Conservation (phyloP, 495 filamentous ascomycete genomes). For the Tricharina praecox region DNA sequence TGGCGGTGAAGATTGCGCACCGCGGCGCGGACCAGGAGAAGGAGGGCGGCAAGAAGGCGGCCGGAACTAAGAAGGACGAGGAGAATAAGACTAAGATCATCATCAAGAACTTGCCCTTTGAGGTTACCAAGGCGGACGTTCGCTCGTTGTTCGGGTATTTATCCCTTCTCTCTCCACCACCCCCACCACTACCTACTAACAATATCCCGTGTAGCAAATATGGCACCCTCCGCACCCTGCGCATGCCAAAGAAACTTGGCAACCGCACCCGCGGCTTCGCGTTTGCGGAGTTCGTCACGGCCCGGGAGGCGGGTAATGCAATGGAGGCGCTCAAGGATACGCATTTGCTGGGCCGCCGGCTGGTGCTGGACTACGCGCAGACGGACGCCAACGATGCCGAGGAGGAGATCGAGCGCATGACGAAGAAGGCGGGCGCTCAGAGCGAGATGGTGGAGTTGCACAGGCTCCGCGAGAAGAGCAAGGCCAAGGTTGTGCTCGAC, state of each 20-base stretch:
- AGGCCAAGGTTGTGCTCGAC: constrained; percentile 33
- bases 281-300: constrained; percentile 88
- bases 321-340: constrained; percentile 81
- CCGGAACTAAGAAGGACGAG: constrained; percentile 33
- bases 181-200: neutral
- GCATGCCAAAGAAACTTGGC: constrained; percentile 89
- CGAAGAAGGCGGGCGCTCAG: constrained; percentile 79
- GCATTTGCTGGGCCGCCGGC: constrained; percentile 71
- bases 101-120: constrained; percentile 96
- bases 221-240: constrained; percentile 77
- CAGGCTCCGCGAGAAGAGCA: constrained; percentile 60
- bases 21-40: constrained; percentile 72
- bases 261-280: constrained; percentile 76
- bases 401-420: constrained; percentile 89
- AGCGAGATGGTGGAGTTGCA: constrained; percentile 74
- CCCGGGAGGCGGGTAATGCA: constrained; percentile 83
- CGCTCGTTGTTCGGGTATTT: constrained; percentile 56
- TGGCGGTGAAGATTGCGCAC: constrained; percentile 69
- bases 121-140: constrained; percentile 82
- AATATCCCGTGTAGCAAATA: constrained; percentile 40
- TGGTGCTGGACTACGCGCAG: constrained; percentile 80
- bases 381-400: constrained; percentile 77
- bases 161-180: neutral
- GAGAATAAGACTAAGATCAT: constrained; percentile 72
- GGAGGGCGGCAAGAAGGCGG: constrained; percentile 51